phyloP scores from a whole-genome alignment of 2,329 filamentous ascomycete genomes.

The Monilinia vaccinii-corymbosi region DNA sequence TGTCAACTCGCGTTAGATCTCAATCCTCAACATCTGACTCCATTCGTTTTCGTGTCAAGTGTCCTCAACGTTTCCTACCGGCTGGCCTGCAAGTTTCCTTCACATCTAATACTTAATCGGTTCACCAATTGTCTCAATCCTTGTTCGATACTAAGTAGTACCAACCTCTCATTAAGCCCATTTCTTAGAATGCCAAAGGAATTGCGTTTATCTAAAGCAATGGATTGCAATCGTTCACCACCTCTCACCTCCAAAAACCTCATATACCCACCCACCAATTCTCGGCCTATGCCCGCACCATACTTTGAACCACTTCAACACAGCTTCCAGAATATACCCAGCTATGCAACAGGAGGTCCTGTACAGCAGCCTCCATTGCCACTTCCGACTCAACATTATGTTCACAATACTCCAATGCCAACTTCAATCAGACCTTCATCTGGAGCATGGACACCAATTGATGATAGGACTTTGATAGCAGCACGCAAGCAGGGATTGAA shows the following conservation, averaged over 20 bases:
- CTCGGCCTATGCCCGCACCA: background rate
- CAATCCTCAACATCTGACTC: background rate
- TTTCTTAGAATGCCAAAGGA: constrained; percentile 9
- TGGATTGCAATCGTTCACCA: constrained; percentile 12
- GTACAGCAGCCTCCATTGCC: constrained; percentile 13
- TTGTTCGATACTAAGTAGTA: background rate
- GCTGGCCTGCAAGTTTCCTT: constrained; percentile 3
- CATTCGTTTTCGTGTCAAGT: constrained; percentile 9
- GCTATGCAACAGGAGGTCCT: constrained; percentile 13
- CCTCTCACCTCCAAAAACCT: constrained; percentile 3
- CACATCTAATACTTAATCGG: constrained; percentile 3
- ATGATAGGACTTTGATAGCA: constrained; percentile 64
- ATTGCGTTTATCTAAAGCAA: background rate
- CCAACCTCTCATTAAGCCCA: background rate
- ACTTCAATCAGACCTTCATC: constrained; percentile 42
- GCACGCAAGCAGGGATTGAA: constrained; percentile 70
- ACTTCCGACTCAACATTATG: constrained; percentile 8
- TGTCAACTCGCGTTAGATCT: constrained; percentile 5
- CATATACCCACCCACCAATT: constrained; percentile 4
- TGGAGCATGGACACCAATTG: constrained; percentile 62
- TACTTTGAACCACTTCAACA: constrained; percentile 11
- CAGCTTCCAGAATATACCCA: constrained; percentile 5
- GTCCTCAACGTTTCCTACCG: background rate
- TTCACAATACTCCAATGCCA: constrained; percentile 1
- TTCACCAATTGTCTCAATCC: background rate